Evolutionary conservation across 2,329 filamentous ascomycete genomes (phyloP), one percentile per base, ranked within the genome.

Genomic region (Penicillium sp.): DNA sequence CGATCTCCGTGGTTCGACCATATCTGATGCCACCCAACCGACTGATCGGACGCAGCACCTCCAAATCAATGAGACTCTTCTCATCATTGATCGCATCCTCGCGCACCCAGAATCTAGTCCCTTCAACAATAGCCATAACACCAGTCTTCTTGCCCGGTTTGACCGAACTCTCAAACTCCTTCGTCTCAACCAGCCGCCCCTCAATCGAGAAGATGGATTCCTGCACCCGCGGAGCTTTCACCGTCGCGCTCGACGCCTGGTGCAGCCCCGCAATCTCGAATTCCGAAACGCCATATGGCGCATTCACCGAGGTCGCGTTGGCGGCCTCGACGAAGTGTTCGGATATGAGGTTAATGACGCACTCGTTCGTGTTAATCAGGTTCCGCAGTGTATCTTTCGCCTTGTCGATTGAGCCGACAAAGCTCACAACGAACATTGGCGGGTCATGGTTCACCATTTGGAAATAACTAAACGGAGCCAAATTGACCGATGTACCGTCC

Each of bases 1-100:
- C 75, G 0, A 77, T 87, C 61, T 92, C 85, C 0, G 82, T 85
- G 0, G 82, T 77, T 45, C 91, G 81, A 0, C 81, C 88, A 69
- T 96, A 97, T 0, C 88, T 88, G 64, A 97, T 95, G 1, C 93
- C 93, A 24, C 93, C 93, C 23, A 97, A 66, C 38, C 93, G 83
- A 61, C 84, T 84, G 16, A 96, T 81, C 0, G 93, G 91, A 60
- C 83, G 83, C 56, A 97, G 74, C 8, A 95, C 80, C 75, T 86
- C 81, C 11, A 90, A 84, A 71, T 95, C 89, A 57, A 97, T 79
- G 43, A 90, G 65, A 62, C 85, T 90, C 66, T 79, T 82, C 8
- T 91, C 86, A 68, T 89, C 84, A 64, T 96, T 90, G 59, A 96
- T 77, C 2, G 91, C 91, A 74, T 97, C 93, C 69, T 95, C 90